Conservation (phyloP, 306 rosid genomes). For the Quercus ilex region DNA sequence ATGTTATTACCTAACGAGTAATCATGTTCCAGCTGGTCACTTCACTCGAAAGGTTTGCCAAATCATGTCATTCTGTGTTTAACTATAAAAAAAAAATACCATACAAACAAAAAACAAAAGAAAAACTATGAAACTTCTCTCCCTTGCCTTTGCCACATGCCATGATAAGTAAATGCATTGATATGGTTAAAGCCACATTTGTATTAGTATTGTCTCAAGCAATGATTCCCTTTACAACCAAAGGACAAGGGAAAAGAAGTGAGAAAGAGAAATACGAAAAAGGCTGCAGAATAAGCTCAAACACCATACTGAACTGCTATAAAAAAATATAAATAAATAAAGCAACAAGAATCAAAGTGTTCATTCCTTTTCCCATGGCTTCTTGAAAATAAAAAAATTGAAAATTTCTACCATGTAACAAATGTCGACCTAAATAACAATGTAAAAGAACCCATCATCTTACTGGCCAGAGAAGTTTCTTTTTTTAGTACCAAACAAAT, state of each 20-base stretch:
- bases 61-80: neutral
- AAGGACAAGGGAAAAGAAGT: neutral
- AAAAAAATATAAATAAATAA: neutral
- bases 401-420: neutral
- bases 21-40: neutral
- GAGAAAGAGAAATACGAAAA: neutral
- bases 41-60: neutral
- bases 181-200: neutral
- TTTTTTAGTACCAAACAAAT: neutral
- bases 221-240: conserved; percentile 4
- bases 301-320: neutral
- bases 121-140: neutral
- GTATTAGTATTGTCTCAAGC: conserved; percentile 6
- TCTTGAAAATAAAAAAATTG: neutral
- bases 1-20: neutral
- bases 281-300: neutral
- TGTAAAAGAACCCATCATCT: neutral
- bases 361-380: neutral
- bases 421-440: neutral
- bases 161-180: neutral
- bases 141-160: neutral
- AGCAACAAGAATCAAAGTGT: neutral
- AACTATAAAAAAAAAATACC: neutral
- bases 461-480: neutral
- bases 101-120: neutral